Evolutionary conservation across 495 filamentous ascomycete genomes (phyloP).

Genomic region (Friedmanniomyces simplex): DNA sequence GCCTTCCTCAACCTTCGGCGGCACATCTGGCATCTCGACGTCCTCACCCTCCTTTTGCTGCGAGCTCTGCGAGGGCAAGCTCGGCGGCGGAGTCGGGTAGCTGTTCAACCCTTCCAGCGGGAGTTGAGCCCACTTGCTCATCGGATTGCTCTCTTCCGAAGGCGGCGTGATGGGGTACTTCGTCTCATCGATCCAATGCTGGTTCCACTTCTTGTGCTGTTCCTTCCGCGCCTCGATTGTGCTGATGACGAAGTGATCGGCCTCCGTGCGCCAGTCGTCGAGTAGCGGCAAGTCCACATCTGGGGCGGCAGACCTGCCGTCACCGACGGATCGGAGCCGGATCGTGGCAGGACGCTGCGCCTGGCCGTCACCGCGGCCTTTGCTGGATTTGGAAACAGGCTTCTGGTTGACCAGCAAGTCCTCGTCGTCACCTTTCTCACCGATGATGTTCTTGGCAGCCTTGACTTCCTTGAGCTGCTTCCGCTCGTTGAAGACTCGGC

Average conservation of each 20-base stretch:
- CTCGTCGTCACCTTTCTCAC: constrained; percentile 87
- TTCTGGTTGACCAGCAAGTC: constrained; percentile 83
- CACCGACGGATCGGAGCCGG: constrained; percentile 57
- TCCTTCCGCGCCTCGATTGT: constrained; percentile 71
- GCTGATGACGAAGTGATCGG: constrained; percentile 63
- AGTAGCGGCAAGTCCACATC: constrained; percentile 69
- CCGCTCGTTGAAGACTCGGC: constrained; percentile 68
- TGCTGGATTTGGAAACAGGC: constrained; percentile 32
- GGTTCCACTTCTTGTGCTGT: constrained; percentile 80
- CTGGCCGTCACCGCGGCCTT: constrained; percentile 41
- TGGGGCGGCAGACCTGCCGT: constrained; percentile 52
- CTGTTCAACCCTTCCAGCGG: not conserved
- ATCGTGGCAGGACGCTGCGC: constrained; percentile 19
- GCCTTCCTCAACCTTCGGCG: not conserved
- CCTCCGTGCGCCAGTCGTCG: constrained; percentile 66
- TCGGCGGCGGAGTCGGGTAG: constrained; percentile 20
- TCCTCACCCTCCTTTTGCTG: constrained; percentile 11
- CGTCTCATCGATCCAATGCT: constrained; percentile 73
- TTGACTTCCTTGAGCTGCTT: constrained; percentile 68
- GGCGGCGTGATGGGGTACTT: constrained; percentile 69
- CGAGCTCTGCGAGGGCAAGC: constrained; percentile 12
- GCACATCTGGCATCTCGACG: constrained; percentile 12
- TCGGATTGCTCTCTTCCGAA: constrained; percentile 42
- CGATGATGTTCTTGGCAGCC: constrained; percentile 55
- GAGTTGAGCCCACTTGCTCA: constrained; percentile 55